phyloP scores from a whole-genome alignment of 192 early-diverging fungal species.

The Allomyces arbusculus region DNA sequence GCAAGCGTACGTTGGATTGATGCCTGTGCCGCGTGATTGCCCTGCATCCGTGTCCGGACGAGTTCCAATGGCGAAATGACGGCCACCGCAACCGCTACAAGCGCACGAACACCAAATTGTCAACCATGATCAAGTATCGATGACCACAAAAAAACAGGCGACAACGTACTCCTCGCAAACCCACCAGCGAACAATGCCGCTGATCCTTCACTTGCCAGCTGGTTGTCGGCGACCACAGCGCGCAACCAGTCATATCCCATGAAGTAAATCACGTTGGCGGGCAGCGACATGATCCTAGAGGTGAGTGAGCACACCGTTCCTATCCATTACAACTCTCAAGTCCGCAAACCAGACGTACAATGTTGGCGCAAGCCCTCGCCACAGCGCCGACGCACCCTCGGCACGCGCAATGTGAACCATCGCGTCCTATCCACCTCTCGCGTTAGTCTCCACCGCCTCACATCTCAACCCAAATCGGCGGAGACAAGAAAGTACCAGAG shows the following conservation, averaged over 20 bases:
- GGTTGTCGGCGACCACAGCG: conserved; percentile 9
- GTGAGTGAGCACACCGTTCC: not conserved
- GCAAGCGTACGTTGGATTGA: conserved; percentile 10
- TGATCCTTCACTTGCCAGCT: conserved; percentile 24
- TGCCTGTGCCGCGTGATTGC: conserved; percentile 33
- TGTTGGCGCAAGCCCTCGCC: conserved; percentile 71
- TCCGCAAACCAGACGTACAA: conserved; percentile 12
- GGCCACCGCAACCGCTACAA: conserved; percentile 43
- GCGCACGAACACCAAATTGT: not conserved
- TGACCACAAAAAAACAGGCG: not conserved
- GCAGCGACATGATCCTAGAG: conserved; percentile 53
- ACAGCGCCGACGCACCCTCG: conserved; percentile 63
- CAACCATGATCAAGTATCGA: not conserved
- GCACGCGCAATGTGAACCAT: conserved; percentile 53
- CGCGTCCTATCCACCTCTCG: conserved; percentile 25
- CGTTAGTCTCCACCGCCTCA: not conserved
- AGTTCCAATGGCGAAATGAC: conserved; percentile 78
- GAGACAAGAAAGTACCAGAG: too few species aligned
- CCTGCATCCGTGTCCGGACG: conserved; percentile 79
- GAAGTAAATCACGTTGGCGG: conserved; percentile 83
- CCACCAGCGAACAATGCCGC: conserved; percentile 56
- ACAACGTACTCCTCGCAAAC: conserved; percentile 44
- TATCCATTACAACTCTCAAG: not conserved
- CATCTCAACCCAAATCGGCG: too few species aligned
- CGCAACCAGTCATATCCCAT: conserved; percentile 78